Evolutionary conservation across 176 grass and related monocot species (phyloP), one percentile per base, ranked within the genome.

Genomic region (Aegilops longissima): DNA sequence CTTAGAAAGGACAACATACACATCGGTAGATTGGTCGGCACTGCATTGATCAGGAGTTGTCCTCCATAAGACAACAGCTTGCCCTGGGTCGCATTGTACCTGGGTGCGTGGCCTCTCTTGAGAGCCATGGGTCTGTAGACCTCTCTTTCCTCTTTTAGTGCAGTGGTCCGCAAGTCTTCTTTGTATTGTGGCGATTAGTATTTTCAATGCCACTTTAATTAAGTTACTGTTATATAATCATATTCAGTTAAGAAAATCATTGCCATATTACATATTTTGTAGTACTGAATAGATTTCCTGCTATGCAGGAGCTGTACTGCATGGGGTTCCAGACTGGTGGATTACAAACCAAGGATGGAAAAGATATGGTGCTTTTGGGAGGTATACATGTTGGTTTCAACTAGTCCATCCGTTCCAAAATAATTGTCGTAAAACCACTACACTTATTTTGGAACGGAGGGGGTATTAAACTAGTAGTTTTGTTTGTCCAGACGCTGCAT

Each of bases 321-420:
- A 51, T 96, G 84, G 96, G 96, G 33, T 98, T 95, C 86, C 92
- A 94, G 85, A 94, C 91, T 45, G 96, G 92, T 61, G 92, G 91
- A 82, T 21, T 98, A 18, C 93, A 98, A 72, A 93, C 92, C 73
- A 96, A 94, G 82, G 96, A 96, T 77, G 96, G 92, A 29, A 98
- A 92, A 88, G 87, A 96, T 88, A 92, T 98, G 88, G 71, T 98
- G 89, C 90, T 98, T 88, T 91, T 98, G 85, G 96, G 93, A 91
- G 96, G 96, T 98, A 90, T 98, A 90, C 14, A 65, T 21, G 25
- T 63, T 68, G 9, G 34, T 83, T 51, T 81, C 54, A 78, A 66
- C 49, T 52, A 49, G 12, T 49, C 12, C 47, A 12, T 49, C 47
- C 12, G 4, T 49, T 49, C 47, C 47, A 49, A 49, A 49, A 49